Conservation (phyloP, 306 rosid species). For the Betula pendula region DNA sequence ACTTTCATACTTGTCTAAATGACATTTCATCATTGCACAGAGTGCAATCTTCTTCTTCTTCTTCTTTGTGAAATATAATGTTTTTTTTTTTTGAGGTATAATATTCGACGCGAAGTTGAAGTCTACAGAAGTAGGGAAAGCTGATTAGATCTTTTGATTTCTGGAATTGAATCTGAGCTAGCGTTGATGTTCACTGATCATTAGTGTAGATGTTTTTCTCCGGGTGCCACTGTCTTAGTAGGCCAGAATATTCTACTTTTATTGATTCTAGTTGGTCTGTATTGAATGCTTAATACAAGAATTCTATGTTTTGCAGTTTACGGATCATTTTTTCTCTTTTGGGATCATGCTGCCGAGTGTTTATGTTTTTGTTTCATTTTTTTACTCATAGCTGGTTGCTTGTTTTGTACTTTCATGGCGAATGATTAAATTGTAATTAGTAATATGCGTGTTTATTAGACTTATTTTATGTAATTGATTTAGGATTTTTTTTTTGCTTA, state of each 20-base stretch:
- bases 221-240: not conserved
- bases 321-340: conserved; percentile 10
- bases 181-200: not conserved
- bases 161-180: not conserved
- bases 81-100: not conserved
- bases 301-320: conserved; percentile 7
- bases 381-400: not conserved
- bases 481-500: conserved; percentile 8
- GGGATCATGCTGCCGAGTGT: not conserved
- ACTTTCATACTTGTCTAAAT: not conserved
- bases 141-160: not conserved
- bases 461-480: not conserved
- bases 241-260: not conserved
- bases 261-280: not conserved
- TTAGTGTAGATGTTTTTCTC: not conserved
- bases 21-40: not conserved
- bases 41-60: not conserved
- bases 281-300: not conserved
- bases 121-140: not conserved
- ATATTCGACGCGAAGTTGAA: not conserved
- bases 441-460: not conserved
- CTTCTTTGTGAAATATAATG: not conserved
- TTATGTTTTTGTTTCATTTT: not conserved
- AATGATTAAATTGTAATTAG: not conserved
- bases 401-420: not conserved